Conservation (phyloP, 768 basidiomycete genomes). For the Pleurotus ostreatus region DNA sequence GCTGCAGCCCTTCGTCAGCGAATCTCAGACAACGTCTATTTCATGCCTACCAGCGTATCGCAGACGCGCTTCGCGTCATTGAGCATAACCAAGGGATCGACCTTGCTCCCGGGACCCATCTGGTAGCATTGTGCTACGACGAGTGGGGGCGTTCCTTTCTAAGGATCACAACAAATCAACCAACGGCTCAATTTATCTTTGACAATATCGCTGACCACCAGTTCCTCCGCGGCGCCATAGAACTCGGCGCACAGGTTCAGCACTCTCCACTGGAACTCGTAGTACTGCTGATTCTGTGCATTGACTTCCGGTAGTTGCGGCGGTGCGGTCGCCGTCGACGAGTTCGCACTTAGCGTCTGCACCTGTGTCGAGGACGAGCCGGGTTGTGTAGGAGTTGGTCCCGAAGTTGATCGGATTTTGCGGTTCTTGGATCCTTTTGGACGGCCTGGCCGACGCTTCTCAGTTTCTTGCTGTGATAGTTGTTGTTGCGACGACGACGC, state of each 20-base stretch:
- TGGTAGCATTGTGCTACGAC: slow-evolving; percentile 82
- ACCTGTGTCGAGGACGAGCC: background rate
- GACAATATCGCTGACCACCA: slow-evolving; percentile 53
- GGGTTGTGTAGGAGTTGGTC: background rate
- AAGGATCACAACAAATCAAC: slow-evolving; percentile 1
- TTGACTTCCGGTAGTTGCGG: slow-evolving; percentile 48
- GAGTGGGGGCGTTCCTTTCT: slow-evolving; percentile 61
- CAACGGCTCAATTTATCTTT: too few relatives aligned
- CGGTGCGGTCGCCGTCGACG: slow-evolving; percentile 20
- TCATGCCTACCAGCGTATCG: slow-evolving; percentile 58
- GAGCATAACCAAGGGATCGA: slow-evolving; percentile 73
- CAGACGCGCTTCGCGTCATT: slow-evolving; percentile 75
- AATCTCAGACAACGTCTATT: slow-evolving; percentile 3
- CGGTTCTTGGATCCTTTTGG: slow-evolving; percentile 79
- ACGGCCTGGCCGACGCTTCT: slow-evolving; percentile 72
- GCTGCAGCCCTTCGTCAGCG: slow-evolving; percentile 34
- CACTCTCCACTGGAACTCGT: slow-evolving; percentile 85
- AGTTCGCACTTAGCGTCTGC: slow-evolving; percentile 11
- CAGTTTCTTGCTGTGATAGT: slow-evolving; percentile 28
- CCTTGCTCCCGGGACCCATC: slow-evolving; percentile 61
- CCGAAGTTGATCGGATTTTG: slow-evolving; percentile 29
- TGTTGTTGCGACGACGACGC: slow-evolving; percentile 25
- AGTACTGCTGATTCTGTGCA: slow-evolving; percentile 72
- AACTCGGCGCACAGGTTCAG: slow-evolving; percentile 82
- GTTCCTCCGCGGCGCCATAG: slow-evolving; percentile 81